Evolutionary conservation across 768 basidiomycete species (phyloP), one percentile per base, ranked within the genome.

Genomic region (Cystobasidium ongulense): DNA sequence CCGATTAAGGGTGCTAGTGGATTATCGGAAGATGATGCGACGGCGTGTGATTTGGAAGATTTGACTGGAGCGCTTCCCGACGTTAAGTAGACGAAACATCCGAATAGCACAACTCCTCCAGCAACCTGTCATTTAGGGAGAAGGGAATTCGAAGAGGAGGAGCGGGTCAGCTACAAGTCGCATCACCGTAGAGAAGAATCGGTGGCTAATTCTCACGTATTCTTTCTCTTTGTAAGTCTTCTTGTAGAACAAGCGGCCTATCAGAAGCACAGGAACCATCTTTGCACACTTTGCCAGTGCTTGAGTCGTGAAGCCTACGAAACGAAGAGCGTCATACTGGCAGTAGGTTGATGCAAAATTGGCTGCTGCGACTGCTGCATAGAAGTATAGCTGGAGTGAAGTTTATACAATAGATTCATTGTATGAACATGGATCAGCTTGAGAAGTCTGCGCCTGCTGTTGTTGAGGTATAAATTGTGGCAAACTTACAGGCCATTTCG

Each of bases 231-330:
- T 36, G 63, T 78, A 70, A 25, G 52, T 64, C 73, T 79, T 79
- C 52, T 73, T 74, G 29, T 71, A 79, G 27, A 79, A 68, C 27
- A 76, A 23, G 0, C 67, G 65, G 15, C 76, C 76, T 31, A 79
- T 76, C 21, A 79, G 67, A 46, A 79, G 75, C n/a, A 79, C 78
- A 21, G 78, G 78, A 29, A 78, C 68, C 77, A 78, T 79, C 63
- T 79, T 79, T 36, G 64, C 50, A n/a, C 71, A 74, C 57, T 79
- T 79, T 46, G 78, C 77, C 11, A 78, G 70, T 3, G 75, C 73
- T 57, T 78, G 77, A 0, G 76, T 78, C 41, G 76, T 77, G 64
- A 75, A 76, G 27, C 59, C 59, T 18, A 77, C 75, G 23, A 72
- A 75, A 50, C 73, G 61, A 21, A 78, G 71, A 0, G 77, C 77